Percentiles rank a stretch among this genome's conserved stretches.
Evolutionary conservation across 306 rosid genomes (phyloP).

Genomic region (Lathyrus aphaca): DNA sequence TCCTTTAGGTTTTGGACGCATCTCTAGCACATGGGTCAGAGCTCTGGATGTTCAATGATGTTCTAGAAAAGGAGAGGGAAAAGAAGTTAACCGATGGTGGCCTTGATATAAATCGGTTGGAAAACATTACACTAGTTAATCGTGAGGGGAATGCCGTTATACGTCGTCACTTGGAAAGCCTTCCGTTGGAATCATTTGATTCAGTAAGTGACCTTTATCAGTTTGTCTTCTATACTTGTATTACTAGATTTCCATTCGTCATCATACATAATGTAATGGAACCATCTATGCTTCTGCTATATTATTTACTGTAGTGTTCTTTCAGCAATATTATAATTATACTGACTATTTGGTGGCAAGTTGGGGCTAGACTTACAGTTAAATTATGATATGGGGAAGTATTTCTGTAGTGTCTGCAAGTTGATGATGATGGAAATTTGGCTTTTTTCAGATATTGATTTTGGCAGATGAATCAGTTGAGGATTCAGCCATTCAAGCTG

Average conservation of each 20-base stretch:
- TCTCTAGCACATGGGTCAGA: conserved; percentile 82
- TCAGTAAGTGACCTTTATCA: conserved; percentile 62
- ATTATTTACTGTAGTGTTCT: conserved; percentile 26
- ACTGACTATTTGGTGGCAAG: conserved; percentile 25
- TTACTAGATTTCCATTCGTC: conserved; percentile 22
- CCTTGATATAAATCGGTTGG: conserved; percentile 75
- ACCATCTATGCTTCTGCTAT: conserved; percentile 21
- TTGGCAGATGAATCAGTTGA: conserved; percentile 96
- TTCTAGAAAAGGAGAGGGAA: conserved; percentile 81
- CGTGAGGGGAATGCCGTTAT: conserved; percentile 96
- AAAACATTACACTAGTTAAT: conserved; percentile 70
- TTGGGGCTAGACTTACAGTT: conserved; percentile 20
- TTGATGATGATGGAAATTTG: conserved; percentile 23
- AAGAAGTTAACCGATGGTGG: conserved; percentile 87
- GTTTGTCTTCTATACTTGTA: conserved; percentile 9
- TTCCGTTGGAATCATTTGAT: conserved; percentile 88
- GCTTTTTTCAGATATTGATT: conserved; percentile 68
- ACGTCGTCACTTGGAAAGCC: conserved; percentile 91
- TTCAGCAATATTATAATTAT: conserved; percentile 16
- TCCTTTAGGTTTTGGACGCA: conserved; percentile 79
- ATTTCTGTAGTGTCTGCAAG: conserved; percentile 29
- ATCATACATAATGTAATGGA: conserved; percentile 14
- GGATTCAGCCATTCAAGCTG: conserved; percentile 97
- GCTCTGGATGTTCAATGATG: conserved; percentile 98
- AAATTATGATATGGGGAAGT: conserved; percentile 8